Percentiles rank a stretch among this genome's conserved stretches.
Evolutionary conservation across 208 protist species (phyloP).

Genomic region (Crithidia fasciculata): DNA sequence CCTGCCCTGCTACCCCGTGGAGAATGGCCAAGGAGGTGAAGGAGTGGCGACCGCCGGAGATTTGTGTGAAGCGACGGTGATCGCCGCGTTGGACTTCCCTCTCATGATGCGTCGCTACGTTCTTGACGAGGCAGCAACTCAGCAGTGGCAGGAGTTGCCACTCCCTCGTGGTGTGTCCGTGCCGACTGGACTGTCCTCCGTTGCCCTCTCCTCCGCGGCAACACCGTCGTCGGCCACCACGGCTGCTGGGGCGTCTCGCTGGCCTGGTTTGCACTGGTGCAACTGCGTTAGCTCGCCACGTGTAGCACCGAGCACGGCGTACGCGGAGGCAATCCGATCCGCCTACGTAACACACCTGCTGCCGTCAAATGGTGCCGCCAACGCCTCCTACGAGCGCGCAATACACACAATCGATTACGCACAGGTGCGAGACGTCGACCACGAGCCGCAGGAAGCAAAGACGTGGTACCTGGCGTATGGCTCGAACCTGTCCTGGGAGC

Average conservation of each 20-base stretch:
- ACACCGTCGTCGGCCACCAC: too few relatives aligned
- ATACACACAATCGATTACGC: slow-evolving; percentile 20
- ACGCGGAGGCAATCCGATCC: slow-evolving; percentile 22
- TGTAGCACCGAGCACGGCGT: slow-evolving; percentile 30
- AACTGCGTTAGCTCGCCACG: slow-evolving; percentile 42
- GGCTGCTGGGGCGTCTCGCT: slow-evolving; percentile 21
- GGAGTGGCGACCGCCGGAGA: slow-evolving; percentile 2
- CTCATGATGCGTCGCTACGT: slow-evolving; percentile 23
- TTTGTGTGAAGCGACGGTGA: slow-evolving; percentile 8
- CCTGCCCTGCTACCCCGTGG: slow-evolving; percentile 31
- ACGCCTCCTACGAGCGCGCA: slow-evolving; percentile 22
- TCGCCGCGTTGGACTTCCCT: slow-evolving; percentile 38
- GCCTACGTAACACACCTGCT: slow-evolving; percentile 21
- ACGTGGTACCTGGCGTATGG: slow-evolving; percentile 62
- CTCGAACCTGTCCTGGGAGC: slow-evolving; percentile 64
- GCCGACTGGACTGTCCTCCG: slow-evolving; percentile 19
- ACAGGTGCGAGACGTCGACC: slow-evolving; percentile 19
- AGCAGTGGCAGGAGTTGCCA: slow-evolving; percentile 23
- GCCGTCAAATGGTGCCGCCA: slow-evolving; percentile 6
- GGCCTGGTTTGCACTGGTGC: slow-evolving; percentile 57
- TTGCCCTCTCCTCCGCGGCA: background rate
- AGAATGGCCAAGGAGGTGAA: background rate
- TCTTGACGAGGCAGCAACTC: slow-evolving; percentile 4
- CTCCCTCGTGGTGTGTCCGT: slow-evolving; percentile 9
- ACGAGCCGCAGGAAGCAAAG: slow-evolving; percentile 30